Evolutionary conservation across 441 rosid species (phyloP), one percentile per base, ranked within the genome.

Genomic region (Biscutella auriculata): DNA sequence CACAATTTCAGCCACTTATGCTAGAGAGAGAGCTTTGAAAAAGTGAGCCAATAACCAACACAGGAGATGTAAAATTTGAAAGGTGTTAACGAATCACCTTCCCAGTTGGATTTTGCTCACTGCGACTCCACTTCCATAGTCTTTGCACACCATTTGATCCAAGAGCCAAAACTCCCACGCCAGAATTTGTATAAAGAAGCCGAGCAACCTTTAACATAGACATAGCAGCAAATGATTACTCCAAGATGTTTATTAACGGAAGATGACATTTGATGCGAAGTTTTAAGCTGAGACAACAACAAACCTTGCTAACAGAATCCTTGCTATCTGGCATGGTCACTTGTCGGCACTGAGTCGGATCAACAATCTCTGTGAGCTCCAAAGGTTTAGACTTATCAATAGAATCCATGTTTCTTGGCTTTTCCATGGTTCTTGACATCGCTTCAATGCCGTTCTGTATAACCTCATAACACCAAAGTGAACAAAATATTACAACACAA

Each of bases 81-180:
- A 35, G 23, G 23, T 19, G 2, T 19, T 19, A 25, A 25, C 35
- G 54, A 15, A 36, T 26, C 16, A 60, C 55, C 37, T 79, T 81
- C 67, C 78, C 82, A 14, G 70, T 59, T 7, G 73, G 84, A 76
- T 83, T 81, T 42, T 76, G 74, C 58, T 77, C 85, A 53, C 52
- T 76, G 51, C 82, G 87, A 52, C 60, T 79, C 91, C 87, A 84
- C 55, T 81, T 84, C 91, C 91, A 84, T 4, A 84, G 79, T 55
- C 76, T 82, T 59, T 84, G 91, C 32, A 76, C 79, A 53, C 82
- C 85, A 56, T 73, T 79, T 49, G 83, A 56, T 29, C 74, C 77
- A 16, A 84, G 79, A 28, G 87, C 87, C 73, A 84, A 66, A 21
- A 84, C 10, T 19, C 82, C 87, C 9, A 77, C 69, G 28, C 91